phyloP scores from a whole-genome alignment of 2,329 filamentous ascomycete species.

The Sporothrix inflata region DNA sequence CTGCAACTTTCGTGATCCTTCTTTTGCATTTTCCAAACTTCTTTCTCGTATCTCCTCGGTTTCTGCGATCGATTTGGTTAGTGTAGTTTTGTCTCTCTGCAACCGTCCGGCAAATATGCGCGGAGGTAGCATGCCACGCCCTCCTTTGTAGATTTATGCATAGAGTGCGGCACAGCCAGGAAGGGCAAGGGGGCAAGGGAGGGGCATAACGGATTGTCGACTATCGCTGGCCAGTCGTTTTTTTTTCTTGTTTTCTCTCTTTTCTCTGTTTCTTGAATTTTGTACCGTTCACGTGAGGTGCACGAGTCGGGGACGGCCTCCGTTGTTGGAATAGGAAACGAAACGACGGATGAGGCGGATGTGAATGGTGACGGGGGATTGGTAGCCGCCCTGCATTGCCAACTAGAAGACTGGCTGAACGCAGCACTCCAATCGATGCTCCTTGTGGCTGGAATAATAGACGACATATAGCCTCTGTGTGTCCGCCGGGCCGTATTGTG shows the following conservation, averaged over 20 bases:
- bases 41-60: not conserved
- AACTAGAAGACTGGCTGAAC: too few species aligned
- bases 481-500: not conserved
- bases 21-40: too few species aligned
- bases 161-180: conserved; percentile 9
- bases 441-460: not conserved
- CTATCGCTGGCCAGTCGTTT: not conserved
- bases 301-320: not conserved
- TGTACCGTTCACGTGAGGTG: not conserved
- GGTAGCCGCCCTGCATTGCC: not conserved
- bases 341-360: not conserved
- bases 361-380: not conserved
- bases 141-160: conserved; percentile 4
- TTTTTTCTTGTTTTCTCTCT: not conserved
- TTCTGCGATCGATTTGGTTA: not conserved
- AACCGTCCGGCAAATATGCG: conserved; percentile 3
- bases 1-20: not conserved
- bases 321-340: not conserved
- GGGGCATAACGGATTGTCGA: conserved; percentile 2
- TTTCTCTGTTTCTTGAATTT: not conserved
- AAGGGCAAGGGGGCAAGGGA: not conserved
- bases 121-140: conserved; percentile 11
- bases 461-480: not conserved
- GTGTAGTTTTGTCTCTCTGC: not conserved
- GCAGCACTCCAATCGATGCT: not conserved